Base-by-base conservation (phyloP, 2,329 filamentous ascomycete species). In the Nannizzia gypsea region DNA sequence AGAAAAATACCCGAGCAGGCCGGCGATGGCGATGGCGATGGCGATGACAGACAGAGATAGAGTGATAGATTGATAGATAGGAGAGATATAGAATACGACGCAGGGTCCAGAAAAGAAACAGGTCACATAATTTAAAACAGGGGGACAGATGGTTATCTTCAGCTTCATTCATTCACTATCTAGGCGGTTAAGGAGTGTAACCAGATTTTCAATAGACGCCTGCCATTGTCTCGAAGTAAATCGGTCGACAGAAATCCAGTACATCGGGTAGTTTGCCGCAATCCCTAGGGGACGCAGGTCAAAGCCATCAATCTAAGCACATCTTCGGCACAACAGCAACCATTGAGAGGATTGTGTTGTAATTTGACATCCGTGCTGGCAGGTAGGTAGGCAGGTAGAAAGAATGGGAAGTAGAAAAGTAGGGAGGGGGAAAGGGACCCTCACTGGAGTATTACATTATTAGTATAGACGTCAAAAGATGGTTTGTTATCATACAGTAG, bases 341-440 rank as follows among this genome's bases (percentile, higher is more conserved):
- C 89, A 96, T 85, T 52, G 58, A 48, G 67, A 70, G 73, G 76
- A 85, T 86, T 83, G 83, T 80, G 87, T 92, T 93, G 91, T 85
- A 96, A 96, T 96, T 96, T 96, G 90, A 96, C 90, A 96, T 96
- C 89, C 87, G 89, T 95, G 91, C 91, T 92, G 77, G 66, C 40
- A 28, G 26, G 26, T 48, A 60, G 48, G 46, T 56, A 58, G 6
- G 6, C 15, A 15, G 26, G 24, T 20, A 59, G 26, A 17, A 52
- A 20, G 17, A 38, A 15, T 8, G 48, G 22, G 20, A 26, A 44
- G 52, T 24, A 40, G 5, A n/a, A 20, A n/a, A 68, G 44, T n/a
- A n/a, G 40, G 40, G 40, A 17, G n/a, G 40, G 22, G 9, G 50
- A 31, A n/a, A 48, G 20, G 15, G 1, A 13, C 24, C 28, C 28